Base-by-base conservation (phyloP, 345 rosid species). In the Acer campestre region DNA sequence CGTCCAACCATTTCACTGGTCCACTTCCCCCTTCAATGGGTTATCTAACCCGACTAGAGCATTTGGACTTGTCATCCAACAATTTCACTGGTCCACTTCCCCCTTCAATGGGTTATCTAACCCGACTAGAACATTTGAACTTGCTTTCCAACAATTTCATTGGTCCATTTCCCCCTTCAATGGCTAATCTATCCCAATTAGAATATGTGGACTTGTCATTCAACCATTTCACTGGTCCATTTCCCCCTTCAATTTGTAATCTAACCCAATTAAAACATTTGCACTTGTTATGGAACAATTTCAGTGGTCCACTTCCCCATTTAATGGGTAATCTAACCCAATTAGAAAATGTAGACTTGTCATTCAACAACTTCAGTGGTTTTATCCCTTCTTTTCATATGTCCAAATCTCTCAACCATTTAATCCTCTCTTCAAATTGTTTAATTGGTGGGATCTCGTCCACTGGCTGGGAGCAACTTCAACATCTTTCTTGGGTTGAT, bases 31-130 rank as follows among this genome's bases (percentile, higher is more conserved):
- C 49, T 8, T 67, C 86, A 3, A 5, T 86, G 27, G 49, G 58
- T 1, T 62, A 77, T 0, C 84, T 88, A 18, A 38, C 35, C 0
- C 40, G 35, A 53, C 75, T 86, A 7, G 66, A 51, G 58, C 51
- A 56, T 77, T 23, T 87, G 77, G 83, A 88, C 23, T 70, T 88
- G n/a, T 86, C 88, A 2, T 25, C 27, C 2, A 85, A 84, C 77
- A 38, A 4, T 3, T 75, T 89, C 25, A 25, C 25, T 1, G 25
- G 25, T 25, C 25, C 25, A 25, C 25, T 25, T 25, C 25, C 1
- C 25, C 25, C 1, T 25, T 25, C 25, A 25, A 25, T 25, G 25
- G 25, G 25, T 25, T 0, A 25, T 25, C 25, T 25, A 25, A 25
- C 25, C 25, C 25, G 1, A 1, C 1, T 25, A 25, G 25, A 25